Conservation (phyloP, 345 rosid genomes). For the Carallia pectinifolia region DNA sequence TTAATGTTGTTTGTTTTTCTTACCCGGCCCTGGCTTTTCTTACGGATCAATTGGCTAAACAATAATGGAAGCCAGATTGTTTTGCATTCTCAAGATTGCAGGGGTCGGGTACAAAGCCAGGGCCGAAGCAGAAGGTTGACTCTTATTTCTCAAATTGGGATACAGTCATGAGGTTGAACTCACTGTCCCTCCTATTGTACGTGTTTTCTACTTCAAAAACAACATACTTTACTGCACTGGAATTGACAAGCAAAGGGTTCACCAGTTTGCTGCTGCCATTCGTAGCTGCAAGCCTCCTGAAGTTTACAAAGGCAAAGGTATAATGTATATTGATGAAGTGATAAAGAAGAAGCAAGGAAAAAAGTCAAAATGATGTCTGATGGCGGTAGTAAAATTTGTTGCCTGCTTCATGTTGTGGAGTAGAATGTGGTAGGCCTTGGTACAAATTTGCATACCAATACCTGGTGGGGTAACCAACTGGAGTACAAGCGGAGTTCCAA, state of each 20-base stretch:
- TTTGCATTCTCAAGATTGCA: conserved; percentile 65
- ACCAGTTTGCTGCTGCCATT: conserved; percentile 74
- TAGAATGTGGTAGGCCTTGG: too few relatives aligned
- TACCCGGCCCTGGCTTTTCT: too few relatives aligned
- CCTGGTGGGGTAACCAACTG: too few relatives aligned
- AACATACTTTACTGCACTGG: conserved; percentile 82
- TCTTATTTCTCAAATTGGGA: conserved; percentile 64
- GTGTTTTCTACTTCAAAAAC: conserved; percentile 82
- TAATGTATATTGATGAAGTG: conserved; percentile 70
- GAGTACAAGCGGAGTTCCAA: too few relatives aligned
- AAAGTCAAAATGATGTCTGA: conserved; percentile 50
- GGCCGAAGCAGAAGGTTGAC: conserved; percentile 62
- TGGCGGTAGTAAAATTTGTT: too few relatives aligned
- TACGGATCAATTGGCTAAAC: background rate
- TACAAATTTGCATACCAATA: too few relatives aligned
- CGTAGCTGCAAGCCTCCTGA: conserved; percentile 83
- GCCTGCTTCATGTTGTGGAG: too few relatives aligned
- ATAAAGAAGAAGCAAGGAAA: conserved; percentile 73
- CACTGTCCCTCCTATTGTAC: conserved; percentile 69
- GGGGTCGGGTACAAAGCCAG: conserved; percentile 89
- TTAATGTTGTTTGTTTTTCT: too few relatives aligned
- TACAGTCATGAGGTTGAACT: conserved; percentile 87
- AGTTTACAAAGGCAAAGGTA: conserved; percentile 77
- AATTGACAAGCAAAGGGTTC: conserved; percentile 72
- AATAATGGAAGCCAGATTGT: conserved; percentile 63